A percentile compares a stretch with the other conserved stretches of the same genome.
These are phyloP conservation scores for Onygenales sp. DNA, from an alignment of 2,329 filamentous ascomycete genomes.

Conservation along the genomic window DNA sequence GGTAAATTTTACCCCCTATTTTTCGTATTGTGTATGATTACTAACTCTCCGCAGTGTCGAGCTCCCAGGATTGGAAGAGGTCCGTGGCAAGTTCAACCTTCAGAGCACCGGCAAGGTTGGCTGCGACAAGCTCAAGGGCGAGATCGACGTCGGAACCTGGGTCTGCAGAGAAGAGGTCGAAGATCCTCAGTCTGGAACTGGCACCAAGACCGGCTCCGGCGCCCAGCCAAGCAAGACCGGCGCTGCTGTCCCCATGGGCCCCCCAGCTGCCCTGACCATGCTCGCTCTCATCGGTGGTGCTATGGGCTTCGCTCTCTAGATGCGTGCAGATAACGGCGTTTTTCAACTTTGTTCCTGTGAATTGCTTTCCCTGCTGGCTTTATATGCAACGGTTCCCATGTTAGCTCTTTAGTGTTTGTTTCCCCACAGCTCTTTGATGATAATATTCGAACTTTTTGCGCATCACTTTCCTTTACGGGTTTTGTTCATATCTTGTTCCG, in stretches of 20 bases:
- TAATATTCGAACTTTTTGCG: background rate
- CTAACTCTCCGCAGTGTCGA: constrained; percentile 46
- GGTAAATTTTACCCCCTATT: constrained; percentile 48
- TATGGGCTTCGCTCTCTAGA: constrained; percentile 37
- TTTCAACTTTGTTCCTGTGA: constrained; percentile 1
- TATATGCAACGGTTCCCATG: background rate
- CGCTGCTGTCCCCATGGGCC: constrained; percentile 29
- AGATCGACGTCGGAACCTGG: constrained; percentile 35
- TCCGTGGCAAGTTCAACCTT: constrained; percentile 63
- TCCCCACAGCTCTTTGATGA: background rate
- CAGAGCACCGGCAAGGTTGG: constrained; percentile 55
- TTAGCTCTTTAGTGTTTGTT: background rate
- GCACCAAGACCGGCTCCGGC: constrained; percentile 18
- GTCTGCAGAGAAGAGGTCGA: constrained; percentile 30
- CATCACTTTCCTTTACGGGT: background rate
- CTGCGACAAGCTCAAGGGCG: constrained; percentile 41
- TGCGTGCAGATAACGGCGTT: background rate
- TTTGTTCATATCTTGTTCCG: background rate
- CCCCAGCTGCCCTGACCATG: constrained; percentile 29
- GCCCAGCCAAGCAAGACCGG: constrained; percentile 22
- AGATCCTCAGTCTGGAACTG: constrained; percentile 28
- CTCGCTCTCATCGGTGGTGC: constrained; percentile 37
- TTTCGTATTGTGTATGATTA: background rate
- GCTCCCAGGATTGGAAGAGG: constrained; percentile 57
- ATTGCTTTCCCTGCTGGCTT: background rate